Conservation (phyloP, 2,329 filamentous ascomycete genomes). For the Neobulgaria alba region DNA sequence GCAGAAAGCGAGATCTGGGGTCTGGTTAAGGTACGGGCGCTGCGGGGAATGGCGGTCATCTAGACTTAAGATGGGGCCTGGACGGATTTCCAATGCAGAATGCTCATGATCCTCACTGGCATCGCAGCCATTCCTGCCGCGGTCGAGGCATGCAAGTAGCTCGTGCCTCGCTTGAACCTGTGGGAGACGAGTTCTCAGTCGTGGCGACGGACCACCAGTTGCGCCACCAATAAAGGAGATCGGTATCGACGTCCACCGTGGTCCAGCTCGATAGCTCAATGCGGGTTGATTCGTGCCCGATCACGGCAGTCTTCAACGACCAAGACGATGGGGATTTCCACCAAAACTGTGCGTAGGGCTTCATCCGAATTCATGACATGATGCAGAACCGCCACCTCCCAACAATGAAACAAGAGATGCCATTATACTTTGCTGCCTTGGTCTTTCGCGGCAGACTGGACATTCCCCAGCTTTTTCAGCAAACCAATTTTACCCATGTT, state of each 20-base stretch:
- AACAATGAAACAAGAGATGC: no score
- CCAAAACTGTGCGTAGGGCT: no score
- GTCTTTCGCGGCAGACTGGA: conserved; percentile 13
- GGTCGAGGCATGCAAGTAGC: background rate
- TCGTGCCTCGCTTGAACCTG: no score
- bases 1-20: background rate
- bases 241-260: background rate
- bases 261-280: background rate
- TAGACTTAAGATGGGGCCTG: background rate
- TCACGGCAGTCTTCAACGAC: no score
- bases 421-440: conserved; percentile 6
- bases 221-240: background rate
- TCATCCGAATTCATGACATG: no score
- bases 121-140: background rate
- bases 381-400: no score
- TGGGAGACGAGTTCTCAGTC: background rate
- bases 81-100: background rate
- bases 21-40: background rate
- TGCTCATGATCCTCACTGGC: background rate
- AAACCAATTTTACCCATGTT: conserved; percentile 25
- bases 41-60: background rate
- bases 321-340: no score
- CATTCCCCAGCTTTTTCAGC: conserved; percentile 21
- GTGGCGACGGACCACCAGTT: background rate
- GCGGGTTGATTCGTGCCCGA: background rate